Evolutionary conservation across 371 early-diverging fungal species (phyloP), one percentile per base, ranked within the genome.

Genomic region (Batkoa obscura): DNA sequence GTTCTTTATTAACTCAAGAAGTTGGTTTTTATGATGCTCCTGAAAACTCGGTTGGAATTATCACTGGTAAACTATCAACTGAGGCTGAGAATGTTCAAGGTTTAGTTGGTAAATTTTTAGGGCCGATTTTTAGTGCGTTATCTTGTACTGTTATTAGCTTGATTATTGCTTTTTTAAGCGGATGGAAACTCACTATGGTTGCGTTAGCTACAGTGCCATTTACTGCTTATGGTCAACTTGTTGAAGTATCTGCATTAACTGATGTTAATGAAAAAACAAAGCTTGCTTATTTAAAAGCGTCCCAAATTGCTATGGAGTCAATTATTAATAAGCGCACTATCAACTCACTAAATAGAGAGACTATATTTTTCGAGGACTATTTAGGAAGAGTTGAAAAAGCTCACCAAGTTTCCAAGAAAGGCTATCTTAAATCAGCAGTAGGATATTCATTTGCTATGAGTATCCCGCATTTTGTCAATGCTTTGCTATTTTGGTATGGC

Each of bases 291-390:
- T 76, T 79, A 61, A 68, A 74, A 33, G 74, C 82, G 42, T 79
- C 80, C 58, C 77, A 80, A 65, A 75, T 79, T 45, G 86, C 89
- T 50, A 74, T 76, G 61, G 96, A 95, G 64, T 85, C 88, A 12
- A 79, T 92, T 55, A 74, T 75, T 52, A 78, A 80, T 62, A 83
- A 93, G 42, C 77, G 91, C 36, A 93, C 94, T 0, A 86, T 95
- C 15, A 76, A 80, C 41, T 72, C 84, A 1, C 71, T 95, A 15
- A 84, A 81, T 34, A 80, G 84, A 59, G 90, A 95, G 61, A 38
- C 47, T 17, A 64, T 69, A 34, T 84, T 90, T 56, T 75, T 78
- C 63, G 50, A 53, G 13, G 62, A 70, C 50, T 90, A 83, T 57
- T 55, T 56, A n/a, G 58, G 64, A 6, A 75, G 76, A 50, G 75